Conservation (phyloP, 192 early-diverging fungal species). For the Chytriomyces hyalinus region DNA sequence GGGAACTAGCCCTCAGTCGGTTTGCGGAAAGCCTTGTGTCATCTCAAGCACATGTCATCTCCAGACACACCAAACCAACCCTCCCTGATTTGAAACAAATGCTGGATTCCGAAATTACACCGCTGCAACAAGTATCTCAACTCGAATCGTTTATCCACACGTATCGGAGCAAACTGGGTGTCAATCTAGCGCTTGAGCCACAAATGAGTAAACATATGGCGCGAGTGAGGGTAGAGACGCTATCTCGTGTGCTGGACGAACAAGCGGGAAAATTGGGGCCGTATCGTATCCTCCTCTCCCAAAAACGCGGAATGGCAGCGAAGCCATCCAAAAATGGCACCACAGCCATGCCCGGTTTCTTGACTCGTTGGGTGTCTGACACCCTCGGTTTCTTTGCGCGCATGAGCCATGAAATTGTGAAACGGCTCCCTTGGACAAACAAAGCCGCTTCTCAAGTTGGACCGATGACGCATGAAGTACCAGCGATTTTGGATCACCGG, state of each 20-base stretch:
- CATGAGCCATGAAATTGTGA: too few relatives aligned
- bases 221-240: not conserved
- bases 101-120: not conserved
- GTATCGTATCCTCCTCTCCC: slow-evolving; percentile 14
- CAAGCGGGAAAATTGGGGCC: not conserved
- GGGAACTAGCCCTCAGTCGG: slow-evolving; percentile 33
- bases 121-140: slow-evolving; percentile 4
- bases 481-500: too few relatives aligned
- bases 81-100: not conserved
- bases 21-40: not conserved
- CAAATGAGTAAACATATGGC: not conserved
- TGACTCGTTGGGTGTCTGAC: too few relatives aligned
- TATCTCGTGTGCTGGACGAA: not conserved
- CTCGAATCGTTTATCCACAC: slow-evolving; percentile 49
- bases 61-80: not conserved
- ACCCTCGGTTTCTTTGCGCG: too few relatives aligned
- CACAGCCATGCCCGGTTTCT: too few relatives aligned
- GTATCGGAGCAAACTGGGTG: slow-evolving; percentile 50
- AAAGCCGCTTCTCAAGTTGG: too few relatives aligned
- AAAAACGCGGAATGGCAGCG: not conserved
- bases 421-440: too few relatives aligned
- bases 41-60: not conserved
- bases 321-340: too few relatives aligned
- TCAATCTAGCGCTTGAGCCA: slow-evolving; percentile 59
- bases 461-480: too few relatives aligned